Conservation (phyloP, 2,329 filamentous ascomycete species). For the Pyricularia sp. region DNA sequence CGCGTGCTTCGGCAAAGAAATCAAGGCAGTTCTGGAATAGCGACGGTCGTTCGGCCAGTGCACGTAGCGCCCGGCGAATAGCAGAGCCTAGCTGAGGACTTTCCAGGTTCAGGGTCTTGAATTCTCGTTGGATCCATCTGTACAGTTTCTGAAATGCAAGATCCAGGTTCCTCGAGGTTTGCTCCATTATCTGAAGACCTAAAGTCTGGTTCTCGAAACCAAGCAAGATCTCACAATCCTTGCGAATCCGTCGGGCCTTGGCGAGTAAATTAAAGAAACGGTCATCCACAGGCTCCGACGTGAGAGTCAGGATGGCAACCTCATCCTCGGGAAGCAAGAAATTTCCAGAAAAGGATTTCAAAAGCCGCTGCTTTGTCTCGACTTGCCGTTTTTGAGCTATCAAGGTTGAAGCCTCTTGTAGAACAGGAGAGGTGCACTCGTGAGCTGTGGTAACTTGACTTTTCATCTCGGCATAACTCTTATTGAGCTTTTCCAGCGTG, state of each 20-base stretch:
- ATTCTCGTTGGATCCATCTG: conserved; percentile 88
- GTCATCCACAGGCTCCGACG: conserved; percentile 75
- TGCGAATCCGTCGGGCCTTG: conserved; percentile 77
- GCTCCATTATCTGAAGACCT: conserved; percentile 84
- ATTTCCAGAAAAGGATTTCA: conserved; percentile 69
- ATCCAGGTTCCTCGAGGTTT: conserved; percentile 79
- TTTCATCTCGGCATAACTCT: conserved; percentile 72
- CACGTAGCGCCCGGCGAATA: conserved; percentile 73
- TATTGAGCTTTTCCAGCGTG: conserved; percentile 70
- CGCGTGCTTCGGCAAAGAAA: conserved; percentile 83
- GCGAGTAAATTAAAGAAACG: conserved; percentile 70
- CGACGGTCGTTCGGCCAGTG: conserved; percentile 80
- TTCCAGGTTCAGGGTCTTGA: conserved; percentile 85
- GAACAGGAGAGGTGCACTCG: conserved; percentile 60
- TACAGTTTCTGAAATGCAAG: conserved; percentile 92
- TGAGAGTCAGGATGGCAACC: conserved; percentile 62
- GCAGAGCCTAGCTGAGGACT: conserved; percentile 85
- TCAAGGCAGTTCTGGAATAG: conserved; percentile 91
- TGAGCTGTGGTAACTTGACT: conserved; percentile 67
- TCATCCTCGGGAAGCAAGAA: conserved; percentile 83
- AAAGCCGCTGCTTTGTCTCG: conserved; percentile 69
- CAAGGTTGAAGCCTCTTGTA: conserved; percentile 68
- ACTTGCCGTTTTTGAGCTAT: conserved; percentile 64
- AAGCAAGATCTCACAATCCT: conserved; percentile 80
- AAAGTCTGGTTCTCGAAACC: conserved; percentile 84